Conservation (phyloP, 2,329 filamentous ascomycete species). For the Phaeosphaeria sp. region DNA sequence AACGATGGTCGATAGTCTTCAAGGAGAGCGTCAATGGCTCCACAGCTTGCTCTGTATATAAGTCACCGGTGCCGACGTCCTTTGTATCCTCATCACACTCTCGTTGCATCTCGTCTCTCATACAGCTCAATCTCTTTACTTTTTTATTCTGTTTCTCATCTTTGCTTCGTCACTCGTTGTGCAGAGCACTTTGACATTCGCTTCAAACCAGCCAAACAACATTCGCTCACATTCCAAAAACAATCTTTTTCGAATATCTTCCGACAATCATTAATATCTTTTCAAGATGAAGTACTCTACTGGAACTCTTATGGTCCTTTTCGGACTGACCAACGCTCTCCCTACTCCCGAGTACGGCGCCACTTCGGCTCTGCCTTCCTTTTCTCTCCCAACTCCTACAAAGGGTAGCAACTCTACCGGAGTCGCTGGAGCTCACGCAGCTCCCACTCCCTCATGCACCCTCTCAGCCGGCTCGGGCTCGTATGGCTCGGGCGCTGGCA, state of each 20-base stretch:
- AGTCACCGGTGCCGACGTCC: neutral
- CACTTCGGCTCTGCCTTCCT: constrained; percentile 25
- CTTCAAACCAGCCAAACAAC: neutral
- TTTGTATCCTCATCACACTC: neutral
- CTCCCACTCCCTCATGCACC: neutral
- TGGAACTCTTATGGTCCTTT: constrained; percentile 23
- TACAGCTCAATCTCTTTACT: neutral
- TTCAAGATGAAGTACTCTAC: constrained; percentile 36
- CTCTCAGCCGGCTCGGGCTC: neutral
- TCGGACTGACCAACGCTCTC: constrained; percentile 27
- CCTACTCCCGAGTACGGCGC: constrained; percentile 15
- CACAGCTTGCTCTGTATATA: neutral
- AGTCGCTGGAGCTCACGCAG: neutral
- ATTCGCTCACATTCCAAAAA: neutral
- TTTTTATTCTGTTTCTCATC: constrained; percentile 1
- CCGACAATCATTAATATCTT: neutral
- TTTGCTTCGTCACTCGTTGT: constrained; percentile 16
- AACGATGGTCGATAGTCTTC: neutral
- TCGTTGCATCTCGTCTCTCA: neutral
- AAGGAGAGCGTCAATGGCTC: neutral
- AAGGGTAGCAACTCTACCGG: neutral
- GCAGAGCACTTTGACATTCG: constrained; percentile 24
- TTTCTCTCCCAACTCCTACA: constrained; percentile 11
- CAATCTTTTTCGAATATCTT: neutral
- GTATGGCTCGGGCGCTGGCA: no score